Evolutionary conservation across 2,329 filamentous ascomycete species (phyloP), one percentile per base, ranked within the genome.

Genomic region (Botrytis medusae): DNA sequence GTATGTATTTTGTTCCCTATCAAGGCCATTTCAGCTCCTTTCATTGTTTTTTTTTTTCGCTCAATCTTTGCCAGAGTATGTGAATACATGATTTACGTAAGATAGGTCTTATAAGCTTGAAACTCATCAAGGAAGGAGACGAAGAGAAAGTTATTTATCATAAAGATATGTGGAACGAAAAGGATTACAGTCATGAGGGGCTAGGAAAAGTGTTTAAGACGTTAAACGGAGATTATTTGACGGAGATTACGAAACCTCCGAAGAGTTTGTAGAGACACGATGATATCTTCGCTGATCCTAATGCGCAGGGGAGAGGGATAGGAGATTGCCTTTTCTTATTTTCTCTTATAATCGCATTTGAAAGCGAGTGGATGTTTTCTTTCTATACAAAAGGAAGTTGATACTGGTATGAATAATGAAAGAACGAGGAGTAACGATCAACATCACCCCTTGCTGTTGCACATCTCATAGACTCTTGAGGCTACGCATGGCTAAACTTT

Each of bases 81-180:
- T 34, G 18, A 6, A 37, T 34, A 34, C 4, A 16, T 37, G 4
- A 8, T 22, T 51, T 37, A 67, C 32, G 22, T 7, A 7, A 22
- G 51, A 37, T 22, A 71, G 69, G 80, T 48, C 76, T 86, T 6
- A 79, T 85, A 0, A 84, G 80, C 8, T 75, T 85, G 73, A 79
- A 78, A 6, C 76, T 86, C 68, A 81, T 83, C 72, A 82, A 82
- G 46, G 71, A 80, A 71, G 81, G 80, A 1, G 73, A 72, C 2
- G 51, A 71, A 44, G 76, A 78, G 69, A 85, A 83, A 73, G 83
- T 85, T 32, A 81, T 82, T 57, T 86, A 85, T 77, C 84, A 86
- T 76, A 86, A 86, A 77, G 84, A 86, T 74, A 83, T 84, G 83
- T 86, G 84, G 84, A 85, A 85, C 72, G 80, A 84, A 75, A 85